These are phyloP conservation scores for Solanum acaule DNA, from an alignment of 257 asterid genomes.

Conservation along the genomic window DNA sequence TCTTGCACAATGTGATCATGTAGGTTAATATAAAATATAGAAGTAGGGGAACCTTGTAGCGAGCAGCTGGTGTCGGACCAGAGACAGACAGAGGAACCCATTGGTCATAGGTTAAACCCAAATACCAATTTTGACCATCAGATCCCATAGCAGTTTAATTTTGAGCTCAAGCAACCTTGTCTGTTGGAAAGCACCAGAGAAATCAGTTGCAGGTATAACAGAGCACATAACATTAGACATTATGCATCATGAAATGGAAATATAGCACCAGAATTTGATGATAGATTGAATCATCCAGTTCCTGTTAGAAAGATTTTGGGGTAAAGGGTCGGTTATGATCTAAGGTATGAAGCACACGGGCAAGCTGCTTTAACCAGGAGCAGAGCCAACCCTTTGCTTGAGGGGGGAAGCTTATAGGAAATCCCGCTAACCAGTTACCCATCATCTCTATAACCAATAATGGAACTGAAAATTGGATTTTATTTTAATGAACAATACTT, in stretches of 20 bases:
- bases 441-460: neutral
- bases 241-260: neutral
- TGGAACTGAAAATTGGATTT: neutral
- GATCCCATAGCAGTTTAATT: conserved; percentile 51
- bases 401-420: neutral
- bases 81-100: conserved; percentile 66
- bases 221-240: neutral
- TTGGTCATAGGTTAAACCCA: conserved; percentile 53
- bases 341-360: neutral
- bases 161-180: neutral
- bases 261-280: neutral
- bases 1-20: neutral
- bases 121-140: conserved; percentile 49
- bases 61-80: conserved; percentile 74
- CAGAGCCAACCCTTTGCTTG: neutral
- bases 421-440: neutral
- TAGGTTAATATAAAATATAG: neutral
- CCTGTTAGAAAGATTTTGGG: neutral
- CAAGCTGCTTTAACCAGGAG: neutral
- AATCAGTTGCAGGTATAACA: neutral
- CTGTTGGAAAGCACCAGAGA: neutral
- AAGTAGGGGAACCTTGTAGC: conserved; percentile 64
- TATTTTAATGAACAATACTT: neutral
- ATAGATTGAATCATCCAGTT: neutral
- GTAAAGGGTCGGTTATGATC: neutral